Percentiles rank a stretch among this genome's conserved stretches.
These are phyloP conservation scores for Trichoderma reesei DNA, from an alignment of 495 filamentous ascomycete species.

Conservation along the genomic window DNA sequence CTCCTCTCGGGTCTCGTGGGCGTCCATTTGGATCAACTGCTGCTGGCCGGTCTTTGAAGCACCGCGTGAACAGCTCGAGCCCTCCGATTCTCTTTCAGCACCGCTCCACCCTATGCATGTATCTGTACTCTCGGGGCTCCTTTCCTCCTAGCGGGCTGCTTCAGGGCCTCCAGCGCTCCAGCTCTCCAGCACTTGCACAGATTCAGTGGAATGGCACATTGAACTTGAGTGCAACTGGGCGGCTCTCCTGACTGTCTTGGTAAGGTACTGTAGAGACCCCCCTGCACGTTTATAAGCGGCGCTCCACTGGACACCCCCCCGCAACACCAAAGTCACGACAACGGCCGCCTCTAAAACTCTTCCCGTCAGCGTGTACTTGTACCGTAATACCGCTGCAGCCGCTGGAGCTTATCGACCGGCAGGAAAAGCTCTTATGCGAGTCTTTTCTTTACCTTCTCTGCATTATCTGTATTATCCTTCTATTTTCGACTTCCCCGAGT, in stretches of 20 bases:
- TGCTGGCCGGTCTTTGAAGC: too few species aligned
- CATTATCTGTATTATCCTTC: neutral
- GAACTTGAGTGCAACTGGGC: neutral
- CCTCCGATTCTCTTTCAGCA: too few species aligned
- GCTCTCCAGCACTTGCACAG: neutral
- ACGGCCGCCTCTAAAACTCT: neutral
- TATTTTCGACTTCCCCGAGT: neutral
- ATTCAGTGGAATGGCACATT: too few species aligned
- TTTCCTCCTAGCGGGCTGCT: neutral
- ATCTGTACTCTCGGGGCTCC: too few species aligned
- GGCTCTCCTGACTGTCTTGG: neutral
- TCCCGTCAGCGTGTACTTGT: neutral
- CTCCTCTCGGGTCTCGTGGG: neutral
- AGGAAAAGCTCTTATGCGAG: neutral
- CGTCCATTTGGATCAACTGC: neutral
- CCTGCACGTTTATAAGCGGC: neutral
- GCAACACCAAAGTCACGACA: neutral
- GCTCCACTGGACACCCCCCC: neutral
- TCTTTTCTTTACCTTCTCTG: neutral
- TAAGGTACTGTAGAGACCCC: neutral
- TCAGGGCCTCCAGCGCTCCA: slow-evolving; percentile 3
- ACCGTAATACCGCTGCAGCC: neutral
- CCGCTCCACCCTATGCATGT: too few species aligned
- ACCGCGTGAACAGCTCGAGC: too few species aligned
- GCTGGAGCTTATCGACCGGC: neutral